These are phyloP conservation scores for Suillus fuscotomentosus DNA, from an alignment of 768 basidiomycete species.

Conservation along the genomic window DNA sequence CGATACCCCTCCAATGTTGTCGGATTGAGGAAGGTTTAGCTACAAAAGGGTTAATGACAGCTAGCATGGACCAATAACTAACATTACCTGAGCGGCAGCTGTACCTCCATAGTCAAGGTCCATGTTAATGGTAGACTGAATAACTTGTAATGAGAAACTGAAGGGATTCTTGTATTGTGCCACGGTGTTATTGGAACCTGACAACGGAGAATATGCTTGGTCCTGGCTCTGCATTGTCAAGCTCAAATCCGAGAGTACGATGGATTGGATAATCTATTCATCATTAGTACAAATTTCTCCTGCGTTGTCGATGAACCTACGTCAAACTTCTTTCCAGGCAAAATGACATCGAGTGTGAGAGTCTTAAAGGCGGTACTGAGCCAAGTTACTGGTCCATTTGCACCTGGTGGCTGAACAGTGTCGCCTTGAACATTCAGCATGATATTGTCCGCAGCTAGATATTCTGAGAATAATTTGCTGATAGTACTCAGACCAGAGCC, in stretches of 20 bases:
- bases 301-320: constrained; percentile 27
- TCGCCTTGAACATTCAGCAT: constrained; percentile 59
- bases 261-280: constrained; percentile 58
- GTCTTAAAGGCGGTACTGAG: constrained; percentile 70
- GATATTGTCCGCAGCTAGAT: constrained; percentile 60
- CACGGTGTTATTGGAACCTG: constrained; percentile 53
- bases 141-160: constrained; percentile 69
- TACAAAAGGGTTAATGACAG: constrained; percentile 20
- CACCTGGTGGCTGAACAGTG: constrained; percentile 57
- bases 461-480: constrained; percentile 65
- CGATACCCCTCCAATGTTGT: constrained; percentile 59
- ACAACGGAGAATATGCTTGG: constrained; percentile 58
- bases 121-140: constrained; percentile 54
- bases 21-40: constrained; percentile 49
- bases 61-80: not conserved
- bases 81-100: constrained; percentile 50
- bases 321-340: constrained; percentile 59
- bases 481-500: constrained; percentile 52
- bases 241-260: constrained; percentile 55
- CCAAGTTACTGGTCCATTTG: constrained; percentile 54
- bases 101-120: constrained; percentile 46
- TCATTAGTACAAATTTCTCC: constrained; percentile 1
- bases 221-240: constrained; percentile 49
- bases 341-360: constrained; percentile 54
- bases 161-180: constrained; percentile 73